phyloP scores from a whole-genome alignment of 768 basidiomycete species.

The Tylopilus sp. region DNA sequence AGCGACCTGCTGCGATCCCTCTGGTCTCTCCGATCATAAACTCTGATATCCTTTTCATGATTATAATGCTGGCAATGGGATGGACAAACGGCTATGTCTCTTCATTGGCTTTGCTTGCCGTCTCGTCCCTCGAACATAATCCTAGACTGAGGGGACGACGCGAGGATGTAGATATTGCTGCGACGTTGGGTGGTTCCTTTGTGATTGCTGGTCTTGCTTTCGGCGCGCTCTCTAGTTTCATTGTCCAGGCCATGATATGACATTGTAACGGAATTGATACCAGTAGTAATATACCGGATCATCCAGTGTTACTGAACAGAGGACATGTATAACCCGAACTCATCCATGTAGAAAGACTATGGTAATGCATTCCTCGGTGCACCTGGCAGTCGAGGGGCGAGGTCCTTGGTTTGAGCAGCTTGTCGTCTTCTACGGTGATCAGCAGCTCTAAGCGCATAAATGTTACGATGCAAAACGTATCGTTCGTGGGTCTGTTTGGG shows the following conservation, averaged over 20 bases:
- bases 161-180: constrained; percentile 83
- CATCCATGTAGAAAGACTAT: constrained; percentile 3
- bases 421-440: constrained; percentile 75
- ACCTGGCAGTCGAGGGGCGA: constrained; percentile 69
- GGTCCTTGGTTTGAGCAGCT: constrained; percentile 59
- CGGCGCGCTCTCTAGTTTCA: constrained; percentile 82
- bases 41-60: constrained; percentile 75
- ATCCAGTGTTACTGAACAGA: background rate
- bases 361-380: constrained; percentile 41
- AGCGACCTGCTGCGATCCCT: constrained; percentile 37
- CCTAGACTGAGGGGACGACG: constrained; percentile 60
- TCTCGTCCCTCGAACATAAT: constrained; percentile 79
- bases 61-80: constrained; percentile 71
- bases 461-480: constrained; percentile 78
- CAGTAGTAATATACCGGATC: background rate
- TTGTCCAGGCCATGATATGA: constrained; percentile 65
- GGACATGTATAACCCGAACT: background rate
- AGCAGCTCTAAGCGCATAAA: constrained; percentile 73
- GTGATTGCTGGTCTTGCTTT: constrained; percentile 70
- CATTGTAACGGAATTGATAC: constrained; percentile 9
- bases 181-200: constrained; percentile 76
- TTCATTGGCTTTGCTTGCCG: constrained; percentile 78
- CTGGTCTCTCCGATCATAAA: constrained; percentile 48
- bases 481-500: constrained; percentile 59
- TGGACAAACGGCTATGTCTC: constrained; percentile 78